Conservation (phyloP, 345 rosid species). For the Salix exigua region DNA sequence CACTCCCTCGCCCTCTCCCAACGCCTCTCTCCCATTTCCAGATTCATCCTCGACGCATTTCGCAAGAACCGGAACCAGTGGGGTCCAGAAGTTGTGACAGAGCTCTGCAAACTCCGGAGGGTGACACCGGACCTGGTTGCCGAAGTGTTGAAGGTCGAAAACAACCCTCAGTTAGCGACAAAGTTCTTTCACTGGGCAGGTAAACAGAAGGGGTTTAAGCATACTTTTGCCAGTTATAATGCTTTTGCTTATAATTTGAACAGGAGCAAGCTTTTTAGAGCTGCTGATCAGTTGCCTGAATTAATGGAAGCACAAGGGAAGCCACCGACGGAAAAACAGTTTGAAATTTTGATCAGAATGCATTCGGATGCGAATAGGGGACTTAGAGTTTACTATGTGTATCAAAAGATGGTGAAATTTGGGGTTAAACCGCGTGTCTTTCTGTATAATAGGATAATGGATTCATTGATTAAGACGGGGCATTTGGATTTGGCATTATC, state of each 20-base stretch:
- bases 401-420: constrained; percentile 84
- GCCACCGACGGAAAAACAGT: constrained; percentile 74
- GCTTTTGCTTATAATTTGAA: constrained; percentile 85
- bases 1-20: constrained; percentile 35
- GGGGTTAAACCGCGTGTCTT: constrained; percentile 67
- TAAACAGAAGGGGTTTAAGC: constrained; percentile 77
- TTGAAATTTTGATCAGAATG: constrained; percentile 91
- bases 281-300: constrained; percentile 86
- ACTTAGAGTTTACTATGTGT: constrained; percentile 69
- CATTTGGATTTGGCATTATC: constrained; percentile 68
- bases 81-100: constrained; percentile 62
- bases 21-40: constrained; percentile 74
- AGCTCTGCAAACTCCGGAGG: constrained; percentile 83
- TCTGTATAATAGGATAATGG: constrained; percentile 75
- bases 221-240: constrained; percentile 74
- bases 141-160: constrained; percentile 67
- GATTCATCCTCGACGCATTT: constrained; percentile 75
- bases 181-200: constrained; percentile 95
- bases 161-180: constrained; percentile 53
- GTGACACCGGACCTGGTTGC: constrained; percentile 74
- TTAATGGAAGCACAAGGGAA: constrained; percentile 83
- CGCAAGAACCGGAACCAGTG: constrained; percentile 51
- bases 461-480: constrained; percentile 56
- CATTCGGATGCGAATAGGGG: constrained; percentile 80
- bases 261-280: constrained; percentile 54